Conservation (phyloP, 108 stramenopile genomes). For the Schizochytrium sp. region DNA sequence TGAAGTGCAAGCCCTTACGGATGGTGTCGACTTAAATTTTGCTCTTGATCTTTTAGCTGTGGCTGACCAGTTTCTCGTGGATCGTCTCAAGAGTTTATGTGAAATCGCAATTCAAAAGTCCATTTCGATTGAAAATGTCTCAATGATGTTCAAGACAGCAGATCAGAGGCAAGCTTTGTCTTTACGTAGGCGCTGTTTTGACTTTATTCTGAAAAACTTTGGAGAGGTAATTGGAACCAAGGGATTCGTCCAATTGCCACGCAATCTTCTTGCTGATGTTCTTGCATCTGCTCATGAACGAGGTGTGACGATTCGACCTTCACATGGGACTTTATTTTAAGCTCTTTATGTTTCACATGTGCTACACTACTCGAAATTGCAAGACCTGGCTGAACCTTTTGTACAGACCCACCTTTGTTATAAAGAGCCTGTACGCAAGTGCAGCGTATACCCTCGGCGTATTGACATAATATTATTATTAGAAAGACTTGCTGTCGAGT, state of each 20-base stretch:
- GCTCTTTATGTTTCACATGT: not conserved
- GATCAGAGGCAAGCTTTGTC: conserved; percentile 6
- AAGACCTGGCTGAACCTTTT: not conserved
- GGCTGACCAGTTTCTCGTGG: conserved; percentile 92
- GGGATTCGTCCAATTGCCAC: conserved; percentile 25
- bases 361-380: not conserved
- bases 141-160: conserved; percentile 74
- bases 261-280: not conserved
- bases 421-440: no score
- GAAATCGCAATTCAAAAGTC: conserved; percentile 80
- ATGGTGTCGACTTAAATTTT: conserved; percentile 15
- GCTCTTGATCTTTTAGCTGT: conserved; percentile 84
- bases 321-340: not conserved
- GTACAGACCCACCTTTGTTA: not conserved
- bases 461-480: no score
- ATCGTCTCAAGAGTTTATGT: conserved; percentile 88
- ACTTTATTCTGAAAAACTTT: conserved; percentile 14
- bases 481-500: no score
- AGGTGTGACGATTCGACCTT: conserved; percentile 42
- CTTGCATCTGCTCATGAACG: not conserved
- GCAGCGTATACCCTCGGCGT: no score
- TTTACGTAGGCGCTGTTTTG: conserved; percentile 36
- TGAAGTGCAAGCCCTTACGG: conserved; percentile 66
- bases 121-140: conserved; percentile 82
- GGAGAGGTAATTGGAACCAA: conserved; percentile 46